Conservation (phyloP, 1,139 yeast species). For the Eremothecium sinecaudum region DNA sequence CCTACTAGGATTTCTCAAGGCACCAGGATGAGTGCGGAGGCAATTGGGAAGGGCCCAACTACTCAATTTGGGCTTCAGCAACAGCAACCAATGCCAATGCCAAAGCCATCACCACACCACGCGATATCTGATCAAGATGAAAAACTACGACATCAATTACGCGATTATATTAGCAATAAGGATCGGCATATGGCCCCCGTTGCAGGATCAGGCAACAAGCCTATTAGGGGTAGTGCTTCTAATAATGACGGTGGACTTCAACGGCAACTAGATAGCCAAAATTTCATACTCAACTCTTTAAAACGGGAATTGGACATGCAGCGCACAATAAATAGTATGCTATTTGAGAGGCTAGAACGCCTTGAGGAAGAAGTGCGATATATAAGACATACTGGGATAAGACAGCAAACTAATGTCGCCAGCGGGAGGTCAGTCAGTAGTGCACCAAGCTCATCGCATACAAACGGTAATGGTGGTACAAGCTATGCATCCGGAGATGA, state of each 20-base stretch:
- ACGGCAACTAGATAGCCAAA: constrained; percentile 4
- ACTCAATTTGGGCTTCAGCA: constrained; percentile 1
- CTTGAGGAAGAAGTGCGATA: constrained; percentile 8
- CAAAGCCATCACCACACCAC: neutral
- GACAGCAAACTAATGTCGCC: constrained; percentile 1
- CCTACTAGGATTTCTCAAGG: constrained; percentile 8
- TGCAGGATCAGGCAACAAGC: constrained; percentile 6
- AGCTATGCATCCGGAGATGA: constrained; percentile 8
- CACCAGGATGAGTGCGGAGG: constrained; percentile 2
- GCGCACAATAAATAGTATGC: constrained; percentile 6
- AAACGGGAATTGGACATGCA: constrained; percentile 8
- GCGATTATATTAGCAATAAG: constrained; percentile 11
- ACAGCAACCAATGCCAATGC: constrained; percentile 1
- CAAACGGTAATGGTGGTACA: constrained; percentile 2
- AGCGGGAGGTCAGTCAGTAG: constrained; percentile 3
- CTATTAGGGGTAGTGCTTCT: neutral
- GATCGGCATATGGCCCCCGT: constrained; percentile 5
- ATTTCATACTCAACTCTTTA: constrained; percentile 7
- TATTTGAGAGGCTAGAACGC: constrained; percentile 6
- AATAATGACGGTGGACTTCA: constrained; percentile 1
- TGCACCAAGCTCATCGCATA: constrained; percentile 9
- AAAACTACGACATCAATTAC: constrained; percentile 14
- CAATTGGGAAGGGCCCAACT: neutral
- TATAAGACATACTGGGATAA: neutral
- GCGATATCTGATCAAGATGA: constrained; percentile 11